Evolutionary conservation across 1,284 basidiomycete species (phyloP), one percentile per base, ranked within the genome.

Genomic region (Trichosporon inkin): DNA sequence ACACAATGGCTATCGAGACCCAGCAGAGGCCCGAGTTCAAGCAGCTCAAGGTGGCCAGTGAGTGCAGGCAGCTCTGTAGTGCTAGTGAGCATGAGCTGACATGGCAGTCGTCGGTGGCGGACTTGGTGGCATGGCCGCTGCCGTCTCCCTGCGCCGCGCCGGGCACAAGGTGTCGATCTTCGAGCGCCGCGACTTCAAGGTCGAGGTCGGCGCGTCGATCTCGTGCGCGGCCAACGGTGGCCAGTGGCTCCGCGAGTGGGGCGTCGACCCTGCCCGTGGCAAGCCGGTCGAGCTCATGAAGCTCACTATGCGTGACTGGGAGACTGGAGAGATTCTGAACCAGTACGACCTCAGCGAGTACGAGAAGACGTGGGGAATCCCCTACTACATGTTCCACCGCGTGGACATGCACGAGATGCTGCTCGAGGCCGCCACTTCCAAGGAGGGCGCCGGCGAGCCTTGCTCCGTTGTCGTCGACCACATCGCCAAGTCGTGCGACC

Each of bases 361-460:
- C 66, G 67, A 74, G 62, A 39, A 64, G 36, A 67, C 66, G 34
- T 75, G 73, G 73, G 72, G 72, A 16, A 65, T 67, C 32, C 69
- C 70, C 52, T 73, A 68, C 65, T 68, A 66, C 63, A 69, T 69
- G 68, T 69, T 67, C 68, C 76, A 78, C 63, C 68, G 77, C 56
- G 71, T 74, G 51, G 77, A 78, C 61, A 75, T 78, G 73, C 77
- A 73, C 68, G 52, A 55, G 20, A 71, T 73, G 67, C 60, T 75
- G 10, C 66, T 78, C 57, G 66, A 73, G 41, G 63, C 66, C 17
- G 76, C 77, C 19, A 64, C 67, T 6, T 60, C 61, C 2, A 51
- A 62, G 0, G 65, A 76, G 2, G 77, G 76, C 17, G 61, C 66
- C n/a, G 76, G 72, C 6, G 65, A 67, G 41, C 69, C 71, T 0